Conservation (phyloP, 2,329 filamentous ascomycete genomes). For the Volutella citrinella region DNA sequence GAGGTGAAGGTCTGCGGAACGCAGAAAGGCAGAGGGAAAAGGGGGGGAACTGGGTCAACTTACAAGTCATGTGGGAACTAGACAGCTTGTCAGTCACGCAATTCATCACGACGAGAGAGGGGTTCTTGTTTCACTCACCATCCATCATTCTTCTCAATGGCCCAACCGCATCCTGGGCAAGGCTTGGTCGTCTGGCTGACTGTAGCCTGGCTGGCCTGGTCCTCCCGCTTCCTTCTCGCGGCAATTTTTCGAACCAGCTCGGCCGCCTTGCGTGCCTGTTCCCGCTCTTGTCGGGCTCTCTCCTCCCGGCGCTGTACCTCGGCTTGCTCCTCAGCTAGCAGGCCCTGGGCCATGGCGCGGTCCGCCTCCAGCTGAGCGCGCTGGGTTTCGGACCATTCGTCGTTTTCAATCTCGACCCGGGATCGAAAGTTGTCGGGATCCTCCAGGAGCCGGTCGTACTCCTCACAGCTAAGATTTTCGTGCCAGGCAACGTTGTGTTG, state of each 20-base stretch:
- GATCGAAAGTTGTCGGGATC: slow-evolving; percentile 39
- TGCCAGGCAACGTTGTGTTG: slow-evolving; percentile 42
- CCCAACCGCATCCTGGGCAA: slow-evolving; percentile 35
- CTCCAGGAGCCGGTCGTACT: slow-evolving; percentile 38
- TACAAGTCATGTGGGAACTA: slow-evolving; percentile 42
- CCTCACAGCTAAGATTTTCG: slow-evolving; percentile 36
- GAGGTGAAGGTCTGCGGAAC: slow-evolving; percentile 3
- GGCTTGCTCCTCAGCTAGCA: slow-evolving; percentile 29
- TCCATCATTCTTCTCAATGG: slow-evolving; percentile 39
- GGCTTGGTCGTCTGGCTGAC: slow-evolving; percentile 33
- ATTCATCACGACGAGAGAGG: neutral
- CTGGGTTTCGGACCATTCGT: slow-evolving; percentile 36
- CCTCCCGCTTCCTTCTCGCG: slow-evolving; percentile 31
- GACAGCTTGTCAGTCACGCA: slow-evolving; percentile 21
- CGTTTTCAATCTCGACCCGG: slow-evolving; percentile 33
- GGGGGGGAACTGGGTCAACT: slow-evolving; percentile 17
- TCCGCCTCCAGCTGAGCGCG: slow-evolving; percentile 47
- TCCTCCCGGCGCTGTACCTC: slow-evolving; percentile 21
- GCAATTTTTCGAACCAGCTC: slow-evolving; percentile 25
- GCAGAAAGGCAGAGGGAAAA: neutral
- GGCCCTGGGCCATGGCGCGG: slow-evolving; percentile 29
- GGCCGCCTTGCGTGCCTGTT: slow-evolving; percentile 23
- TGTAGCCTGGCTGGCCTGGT: slow-evolving; percentile 27
- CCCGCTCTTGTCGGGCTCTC: slow-evolving; percentile 19
- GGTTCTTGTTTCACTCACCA: slow-evolving; percentile 36